A percentile compares a stretch with the other conserved stretches of the same genome.
phyloP scores from a whole-genome alignment of 345 rosid genomes.

The Lepidium sativum region DNA sequence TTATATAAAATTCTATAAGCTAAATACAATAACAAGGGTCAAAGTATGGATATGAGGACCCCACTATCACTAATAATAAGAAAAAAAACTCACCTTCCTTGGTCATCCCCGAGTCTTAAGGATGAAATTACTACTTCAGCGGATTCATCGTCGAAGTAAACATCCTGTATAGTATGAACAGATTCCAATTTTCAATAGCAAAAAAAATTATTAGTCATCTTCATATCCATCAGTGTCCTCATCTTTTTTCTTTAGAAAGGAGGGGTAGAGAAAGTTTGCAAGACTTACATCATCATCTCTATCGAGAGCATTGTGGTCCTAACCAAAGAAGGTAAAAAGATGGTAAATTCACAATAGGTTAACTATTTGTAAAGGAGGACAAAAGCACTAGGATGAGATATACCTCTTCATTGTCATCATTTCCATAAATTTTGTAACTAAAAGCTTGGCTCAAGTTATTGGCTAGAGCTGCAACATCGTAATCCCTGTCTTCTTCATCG shows the following conservation, averaged over 20 bases:
- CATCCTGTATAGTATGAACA: slow-evolving; percentile 54
- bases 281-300: slow-evolving; percentile 79
- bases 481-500: slow-evolving; percentile 94
- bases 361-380: not conserved
- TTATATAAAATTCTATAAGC: not conserved
- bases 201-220: not conserved
- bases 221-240: not conserved
- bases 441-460: slow-evolving; percentile 91
- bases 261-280: not conserved
- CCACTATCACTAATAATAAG: not conserved
- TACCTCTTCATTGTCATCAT: slow-evolving; percentile 90
- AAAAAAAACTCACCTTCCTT: slow-evolving; percentile 61
- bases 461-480: slow-evolving; percentile 93
- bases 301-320: slow-evolving; percentile 72
- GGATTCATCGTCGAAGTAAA: slow-evolving; percentile 95
- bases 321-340: slow-evolving; percentile 20
- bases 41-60: not conserved
- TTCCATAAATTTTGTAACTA: slow-evolving; percentile 84
- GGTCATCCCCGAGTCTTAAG: slow-evolving; percentile 94
- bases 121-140: slow-evolving; percentile 99
- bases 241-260: too few relatives aligned
- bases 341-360: not conserved
- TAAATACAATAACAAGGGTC: not conserved
- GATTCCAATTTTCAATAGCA: not conserved
- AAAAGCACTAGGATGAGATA: not conserved